A percentile compares a stretch with the other conserved stretches of the same genome.
phyloP scores from a whole-genome alignment of 2,329 filamentous ascomycete genomes.

The Cladosporium sp. region DNA sequence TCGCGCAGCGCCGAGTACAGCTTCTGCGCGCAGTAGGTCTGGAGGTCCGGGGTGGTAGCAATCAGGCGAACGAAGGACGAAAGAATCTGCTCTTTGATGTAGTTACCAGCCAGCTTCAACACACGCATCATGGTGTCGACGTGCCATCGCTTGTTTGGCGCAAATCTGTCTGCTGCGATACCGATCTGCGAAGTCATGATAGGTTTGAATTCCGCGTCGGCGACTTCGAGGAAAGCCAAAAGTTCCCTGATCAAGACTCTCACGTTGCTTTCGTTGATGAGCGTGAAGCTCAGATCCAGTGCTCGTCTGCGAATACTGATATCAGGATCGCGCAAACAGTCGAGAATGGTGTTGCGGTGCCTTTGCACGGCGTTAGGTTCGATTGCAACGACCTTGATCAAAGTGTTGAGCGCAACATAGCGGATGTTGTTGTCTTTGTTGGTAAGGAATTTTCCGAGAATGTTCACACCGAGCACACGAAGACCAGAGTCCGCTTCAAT shows the following conservation, averaged over 20 bases:
- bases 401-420: conserved; percentile 93
- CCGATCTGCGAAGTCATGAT: conserved; percentile 98
- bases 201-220: conserved; percentile 97
- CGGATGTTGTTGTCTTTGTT: conserved; percentile 99
- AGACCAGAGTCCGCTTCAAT: conserved; percentile 97
- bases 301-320: conserved; percentile 95
- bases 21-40: conserved; percentile 96
- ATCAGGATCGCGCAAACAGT: conserved; percentile 93
- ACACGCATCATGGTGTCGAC: conserved; percentile 97
- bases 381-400: conserved; percentile 97
- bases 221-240: conserved; percentile 91
- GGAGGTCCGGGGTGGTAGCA: conserved; percentile 87
- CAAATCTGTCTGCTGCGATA: conserved; percentile 91
- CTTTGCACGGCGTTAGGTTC: conserved; percentile 97
- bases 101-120: conserved; percentile 88
- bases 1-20: conserved; percentile 87
- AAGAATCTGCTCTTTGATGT: conserved; percentile 95
- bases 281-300: conserved; percentile 94
- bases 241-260: conserved; percentile 89
- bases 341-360: conserved; percentile 94
- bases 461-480: conserved; percentile 93
- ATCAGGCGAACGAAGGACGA: conserved; percentile 96
- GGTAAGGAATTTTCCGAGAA: conserved; percentile 95
- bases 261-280: conserved; percentile 96
- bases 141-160: conserved; percentile 97